phyloP scores from a whole-genome alignment of 2,329 filamentous ascomycete genomes.

The Emericellopsis cladophorae region DNA sequence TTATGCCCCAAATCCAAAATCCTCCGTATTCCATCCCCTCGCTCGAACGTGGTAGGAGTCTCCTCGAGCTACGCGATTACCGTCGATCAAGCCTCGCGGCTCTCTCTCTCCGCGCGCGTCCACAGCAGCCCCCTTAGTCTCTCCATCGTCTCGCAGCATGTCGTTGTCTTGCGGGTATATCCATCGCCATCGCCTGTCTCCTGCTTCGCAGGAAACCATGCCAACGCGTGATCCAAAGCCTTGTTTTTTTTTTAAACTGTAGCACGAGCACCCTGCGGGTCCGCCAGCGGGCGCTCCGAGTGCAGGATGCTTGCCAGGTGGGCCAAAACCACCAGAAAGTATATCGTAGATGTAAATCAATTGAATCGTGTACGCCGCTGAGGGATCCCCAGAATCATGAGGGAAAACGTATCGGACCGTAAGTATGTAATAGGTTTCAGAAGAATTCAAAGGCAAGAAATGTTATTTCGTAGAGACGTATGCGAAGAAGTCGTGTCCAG shows the following conservation, averaged over 20 bases:
- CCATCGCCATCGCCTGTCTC: slow-evolving; percentile 5
- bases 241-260: neutral
- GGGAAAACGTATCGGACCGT: slow-evolving; percentile 1
- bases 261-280: neutral
- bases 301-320: neutral
- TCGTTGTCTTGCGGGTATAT: slow-evolving; percentile 6
- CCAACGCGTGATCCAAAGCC: slow-evolving; percentile 2
- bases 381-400: slow-evolving; percentile 2
- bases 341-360: slow-evolving; percentile 2
- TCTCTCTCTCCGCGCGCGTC: neutral
- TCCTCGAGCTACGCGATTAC: too few species aligned
- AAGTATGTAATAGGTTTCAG: neutral
- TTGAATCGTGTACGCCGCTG: slow-evolving; percentile 1
- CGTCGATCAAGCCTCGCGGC: too few species aligned
- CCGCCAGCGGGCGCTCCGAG: neutral
- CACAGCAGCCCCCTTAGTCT: neutral
- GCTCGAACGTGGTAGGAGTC: too few species aligned
- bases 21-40: too few species aligned
- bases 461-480: slow-evolving; percentile 2
- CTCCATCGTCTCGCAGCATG: slow-evolving; percentile 1
- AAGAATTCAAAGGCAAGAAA: slow-evolving; percentile 1
- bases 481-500: too few species aligned
- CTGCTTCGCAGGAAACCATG: slow-evolving; percentile 1
- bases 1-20: too few species aligned
- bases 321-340: neutral